phyloP scores from a whole-genome alignment of 2,329 filamentous ascomycete genomes.

The Aspergillus niger region DNA sequence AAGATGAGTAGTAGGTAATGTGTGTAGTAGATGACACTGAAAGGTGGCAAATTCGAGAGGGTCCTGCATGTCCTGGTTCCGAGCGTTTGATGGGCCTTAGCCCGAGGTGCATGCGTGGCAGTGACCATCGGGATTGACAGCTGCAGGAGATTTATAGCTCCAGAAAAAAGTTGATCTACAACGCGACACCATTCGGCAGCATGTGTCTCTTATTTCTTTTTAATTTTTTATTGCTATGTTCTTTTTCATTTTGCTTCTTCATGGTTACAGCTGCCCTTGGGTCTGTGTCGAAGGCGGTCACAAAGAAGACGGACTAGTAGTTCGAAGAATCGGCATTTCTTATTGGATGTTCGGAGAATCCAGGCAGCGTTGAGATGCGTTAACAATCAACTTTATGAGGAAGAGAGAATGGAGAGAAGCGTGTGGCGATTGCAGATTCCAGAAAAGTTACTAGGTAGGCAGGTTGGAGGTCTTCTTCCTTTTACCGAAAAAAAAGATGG shows the following conservation, averaged over 20 bases:
- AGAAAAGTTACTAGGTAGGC: too few relatives aligned
- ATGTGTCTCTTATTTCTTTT: background rate
- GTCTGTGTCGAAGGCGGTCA: background rate
- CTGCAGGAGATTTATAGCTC: slow-evolving; percentile 3
- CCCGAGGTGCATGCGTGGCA: slow-evolving; percentile 9
- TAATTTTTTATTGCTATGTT: too few relatives aligned
- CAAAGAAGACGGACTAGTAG: background rate
- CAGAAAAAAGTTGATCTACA: slow-evolving; percentile 2
- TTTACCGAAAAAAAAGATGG: too few relatives aligned
- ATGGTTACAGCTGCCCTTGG: background rate
- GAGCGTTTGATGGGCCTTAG: slow-evolving; percentile 4
- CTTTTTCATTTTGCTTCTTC: background rate
- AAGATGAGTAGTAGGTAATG: too few relatives aligned
- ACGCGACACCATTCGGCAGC: background rate
- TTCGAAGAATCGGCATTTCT: background rate
- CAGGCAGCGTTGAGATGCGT: background rate
- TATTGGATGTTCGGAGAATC: background rate
- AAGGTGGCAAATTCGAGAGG: slow-evolving; percentile 3
- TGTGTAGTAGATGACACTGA: background rate
- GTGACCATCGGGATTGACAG: slow-evolving; percentile 7
- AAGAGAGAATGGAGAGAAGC: too few relatives aligned
- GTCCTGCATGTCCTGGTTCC: background rate
- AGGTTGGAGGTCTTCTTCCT: too few relatives aligned
- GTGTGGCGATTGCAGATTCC: too few relatives aligned
- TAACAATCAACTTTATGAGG: too few relatives aligned